phyloP scores from a whole-genome alignment of 257 asterid genomes.

The Nicotiana tabacum region DNA sequence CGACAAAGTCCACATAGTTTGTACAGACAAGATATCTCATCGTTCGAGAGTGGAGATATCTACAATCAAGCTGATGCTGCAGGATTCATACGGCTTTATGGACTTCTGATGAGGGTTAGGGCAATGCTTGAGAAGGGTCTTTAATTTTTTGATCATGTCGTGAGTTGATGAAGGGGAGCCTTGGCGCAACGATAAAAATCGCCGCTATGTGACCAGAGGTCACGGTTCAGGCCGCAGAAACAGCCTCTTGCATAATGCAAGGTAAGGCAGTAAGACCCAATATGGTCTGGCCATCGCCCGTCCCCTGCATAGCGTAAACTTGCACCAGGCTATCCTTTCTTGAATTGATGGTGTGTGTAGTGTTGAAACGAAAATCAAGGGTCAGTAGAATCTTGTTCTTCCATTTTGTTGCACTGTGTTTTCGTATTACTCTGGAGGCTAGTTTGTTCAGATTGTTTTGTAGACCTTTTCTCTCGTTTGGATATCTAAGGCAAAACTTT shows the following conservation, averaged over 20 bases:
- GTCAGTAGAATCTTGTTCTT: background rate
- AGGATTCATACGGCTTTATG: constrained; percentile 81
- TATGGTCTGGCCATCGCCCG: no score
- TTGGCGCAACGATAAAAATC: no score
- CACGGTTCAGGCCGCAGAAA: no score
- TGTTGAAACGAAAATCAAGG: background rate
- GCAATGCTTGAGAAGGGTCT: constrained; percentile 78
- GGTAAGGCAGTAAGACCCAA: no score
- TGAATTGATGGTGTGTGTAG: background rate
- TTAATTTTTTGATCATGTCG: constrained; percentile 6
- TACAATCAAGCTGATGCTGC: constrained; percentile 95
- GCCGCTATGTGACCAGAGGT: no score
- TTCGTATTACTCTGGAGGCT: background rate
- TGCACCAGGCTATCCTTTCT: no score
- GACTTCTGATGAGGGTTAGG: constrained; percentile 82
- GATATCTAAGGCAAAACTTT: no score
- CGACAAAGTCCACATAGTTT: constrained; percentile 71
- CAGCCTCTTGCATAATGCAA: no score
- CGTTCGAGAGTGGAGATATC: constrained; percentile 85
- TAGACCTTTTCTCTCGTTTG: background rate
- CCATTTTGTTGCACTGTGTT: background rate
- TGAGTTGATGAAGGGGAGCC: background rate
- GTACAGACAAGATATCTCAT: constrained; percentile 81
- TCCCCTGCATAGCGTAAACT: no score
- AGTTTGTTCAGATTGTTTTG: background rate